phyloP scores from a whole-genome alignment of 2,329 filamentous ascomycete species.

The Phaeosphaeria sp. region DNA sequence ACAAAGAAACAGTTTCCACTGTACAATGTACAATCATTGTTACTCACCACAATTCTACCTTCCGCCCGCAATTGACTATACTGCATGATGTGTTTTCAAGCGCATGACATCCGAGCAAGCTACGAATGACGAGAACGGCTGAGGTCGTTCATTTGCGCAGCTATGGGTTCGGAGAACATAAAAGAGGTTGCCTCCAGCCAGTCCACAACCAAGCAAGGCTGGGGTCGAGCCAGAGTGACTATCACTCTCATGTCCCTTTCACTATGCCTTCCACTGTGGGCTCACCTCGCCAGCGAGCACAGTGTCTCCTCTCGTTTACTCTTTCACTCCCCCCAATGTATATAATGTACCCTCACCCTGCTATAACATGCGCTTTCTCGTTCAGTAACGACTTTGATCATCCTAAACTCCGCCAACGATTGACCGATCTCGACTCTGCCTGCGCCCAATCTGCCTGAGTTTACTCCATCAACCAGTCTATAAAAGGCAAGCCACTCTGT shows the following conservation, averaged over 20 bases:
- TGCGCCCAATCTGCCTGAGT: no score
- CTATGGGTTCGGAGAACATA: neutral
- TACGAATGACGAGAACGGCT: neutral
- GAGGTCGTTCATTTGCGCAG: neutral
- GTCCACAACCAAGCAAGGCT: neutral
- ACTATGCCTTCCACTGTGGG: neutral
- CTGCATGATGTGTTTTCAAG: neutral
- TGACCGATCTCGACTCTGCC: no score
- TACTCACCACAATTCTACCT: neutral
- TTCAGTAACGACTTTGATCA: neutral
- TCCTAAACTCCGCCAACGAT: no score
- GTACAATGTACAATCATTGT: no score
- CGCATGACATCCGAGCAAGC: neutral
- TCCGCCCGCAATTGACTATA: neutral
- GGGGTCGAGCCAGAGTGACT: neutral
- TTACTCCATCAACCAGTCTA: no score
- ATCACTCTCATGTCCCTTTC: neutral
- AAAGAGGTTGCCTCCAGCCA: neutral
- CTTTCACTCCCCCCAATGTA: neutral
- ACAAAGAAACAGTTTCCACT: no score
- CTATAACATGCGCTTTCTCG: neutral
- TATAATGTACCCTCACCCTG: neutral
- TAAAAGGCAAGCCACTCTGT: no score
- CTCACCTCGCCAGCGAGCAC: neutral
- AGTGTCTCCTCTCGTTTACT: neutral